phyloP scores from a whole-genome alignment of 768 basidiomycete species.

The Gyrodon lividus region DNA sequence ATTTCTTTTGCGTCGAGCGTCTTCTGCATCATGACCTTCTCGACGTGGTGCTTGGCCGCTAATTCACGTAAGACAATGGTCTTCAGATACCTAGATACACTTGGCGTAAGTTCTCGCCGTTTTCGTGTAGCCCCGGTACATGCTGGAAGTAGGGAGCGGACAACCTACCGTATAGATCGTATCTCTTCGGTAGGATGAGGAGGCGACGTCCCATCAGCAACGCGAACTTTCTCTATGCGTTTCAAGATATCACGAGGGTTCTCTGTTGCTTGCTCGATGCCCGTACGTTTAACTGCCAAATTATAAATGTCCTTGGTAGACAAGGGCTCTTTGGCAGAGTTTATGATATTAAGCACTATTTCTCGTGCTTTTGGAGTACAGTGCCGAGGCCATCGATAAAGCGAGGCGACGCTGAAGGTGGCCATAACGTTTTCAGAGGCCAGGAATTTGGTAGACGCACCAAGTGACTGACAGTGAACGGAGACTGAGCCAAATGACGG shows the following conservation, averaged over 20 bases:
- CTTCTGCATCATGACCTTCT: constrained; percentile 39
- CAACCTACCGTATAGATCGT: constrained; percentile 51
- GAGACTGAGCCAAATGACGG: too few relatives aligned
- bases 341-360: constrained; percentile 20
- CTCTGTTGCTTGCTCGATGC: not conserved
- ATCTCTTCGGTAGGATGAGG: constrained; percentile 47
- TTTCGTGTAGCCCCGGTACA: not conserved
- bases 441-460: not conserved
- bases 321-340: constrained; percentile 21
- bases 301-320: constrained; percentile 29
- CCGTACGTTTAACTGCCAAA: constrained; percentile 15
- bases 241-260: not conserved
- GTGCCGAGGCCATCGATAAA: constrained; percentile 22
- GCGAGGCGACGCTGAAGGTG: constrained; percentile 15
- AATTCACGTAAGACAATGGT: constrained; percentile 48
- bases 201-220: constrained; percentile 23
- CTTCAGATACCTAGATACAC: constrained; percentile 51
- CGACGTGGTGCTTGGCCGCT: constrained; percentile 39
- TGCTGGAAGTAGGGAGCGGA: not conserved
- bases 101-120: not conserved
- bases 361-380: constrained; percentile 20
- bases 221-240: not conserved
- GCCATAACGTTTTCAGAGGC: constrained; percentile 7
- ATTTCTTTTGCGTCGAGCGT: constrained; percentile 28
- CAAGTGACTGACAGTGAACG: not conserved